Percentiles rank a stretch among this genome's conserved stretches.
These are phyloP conservation scores for Aspergillus texensis DNA, from an alignment of 2,329 filamentous ascomycete genomes.

Conservation along the genomic window DNA sequence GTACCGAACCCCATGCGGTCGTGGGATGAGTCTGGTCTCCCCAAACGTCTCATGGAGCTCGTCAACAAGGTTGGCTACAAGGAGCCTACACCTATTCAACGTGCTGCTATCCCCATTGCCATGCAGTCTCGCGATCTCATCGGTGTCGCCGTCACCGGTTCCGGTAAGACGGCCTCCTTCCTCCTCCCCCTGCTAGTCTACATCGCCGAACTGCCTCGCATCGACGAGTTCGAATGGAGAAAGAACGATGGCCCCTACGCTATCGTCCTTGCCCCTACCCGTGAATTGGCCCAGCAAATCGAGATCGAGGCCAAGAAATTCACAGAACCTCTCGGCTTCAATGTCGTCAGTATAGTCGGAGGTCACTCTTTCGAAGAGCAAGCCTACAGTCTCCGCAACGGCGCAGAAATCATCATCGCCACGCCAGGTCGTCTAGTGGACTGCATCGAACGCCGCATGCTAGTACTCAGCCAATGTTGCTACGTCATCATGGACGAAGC, in stretches of 20 bases:
- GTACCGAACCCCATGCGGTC: constrained; percentile 96
- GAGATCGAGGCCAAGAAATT: constrained; percentile 94
- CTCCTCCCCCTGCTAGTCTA: constrained; percentile 89
- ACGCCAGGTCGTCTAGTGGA: constrained; percentile 96
- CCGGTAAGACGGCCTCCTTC: constrained; percentile 96
- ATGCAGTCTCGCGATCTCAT: constrained; percentile 93
- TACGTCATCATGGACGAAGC: constrained; percentile 99
- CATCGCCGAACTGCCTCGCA: constrained; percentile 83
- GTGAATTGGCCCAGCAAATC: constrained; percentile 97
- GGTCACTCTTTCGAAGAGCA: constrained; percentile 95
- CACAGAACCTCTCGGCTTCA: constrained; percentile 85
- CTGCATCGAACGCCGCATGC: constrained; percentile 88
- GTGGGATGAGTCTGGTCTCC: constrained; percentile 84
- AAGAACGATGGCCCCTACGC: constrained; percentile 96
- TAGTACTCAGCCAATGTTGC: constrained; percentile 94
- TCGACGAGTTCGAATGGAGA: constrained; percentile 78
- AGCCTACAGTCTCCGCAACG: constrained; percentile 83
- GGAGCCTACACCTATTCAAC: constrained; percentile 88
- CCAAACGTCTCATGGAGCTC: constrained; percentile 75
- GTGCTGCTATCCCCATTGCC: constrained; percentile 93
- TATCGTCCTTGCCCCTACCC: constrained; percentile 94
- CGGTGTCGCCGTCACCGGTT: constrained; percentile 95
- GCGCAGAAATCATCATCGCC: constrained; percentile 97
- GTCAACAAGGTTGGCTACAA: constrained; percentile 84
- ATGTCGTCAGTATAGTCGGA: constrained; percentile 95